A percentile compares a stretch with the other conserved stretches of the same genome.
Evolutionary conservation across 169 alveolate genomes (phyloP).

Genomic region (Eimeria maxima): DNA sequence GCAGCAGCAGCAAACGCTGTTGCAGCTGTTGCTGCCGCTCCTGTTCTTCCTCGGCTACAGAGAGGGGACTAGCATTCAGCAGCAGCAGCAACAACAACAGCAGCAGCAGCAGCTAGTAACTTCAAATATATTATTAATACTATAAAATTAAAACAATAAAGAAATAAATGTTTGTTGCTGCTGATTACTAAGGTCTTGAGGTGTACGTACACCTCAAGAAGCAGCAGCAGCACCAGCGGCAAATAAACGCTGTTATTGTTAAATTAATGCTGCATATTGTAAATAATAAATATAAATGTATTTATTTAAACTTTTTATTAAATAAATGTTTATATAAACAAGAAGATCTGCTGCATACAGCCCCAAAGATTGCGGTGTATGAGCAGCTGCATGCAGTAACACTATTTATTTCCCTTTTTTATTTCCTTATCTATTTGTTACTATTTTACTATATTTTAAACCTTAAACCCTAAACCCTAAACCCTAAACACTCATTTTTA

Average conservation of each 20-base stretch:
- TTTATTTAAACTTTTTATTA: not conserved
- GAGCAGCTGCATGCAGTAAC: not conserved
- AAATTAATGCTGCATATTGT: no score
- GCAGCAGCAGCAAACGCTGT: not conserved
- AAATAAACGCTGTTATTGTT: not conserved
- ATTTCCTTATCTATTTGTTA: not conserved
- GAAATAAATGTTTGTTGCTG: not conserved
- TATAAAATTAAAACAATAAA: not conserved
- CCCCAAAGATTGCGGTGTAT: not conserved
- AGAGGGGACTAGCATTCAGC: not conserved
- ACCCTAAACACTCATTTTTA: no score
- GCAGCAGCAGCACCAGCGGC: no score
- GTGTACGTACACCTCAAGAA: not conserved
- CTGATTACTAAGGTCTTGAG: not conserved
- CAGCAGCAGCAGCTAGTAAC: not conserved
- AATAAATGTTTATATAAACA: no score
- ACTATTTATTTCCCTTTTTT: not conserved
- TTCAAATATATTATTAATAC: not conserved
- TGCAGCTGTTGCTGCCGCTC: no score
- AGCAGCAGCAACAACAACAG: conserved; percentile 23
- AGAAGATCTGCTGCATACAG: not conserved
- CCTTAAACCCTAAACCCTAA: no score
- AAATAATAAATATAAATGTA: not conserved
- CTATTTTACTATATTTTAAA: no score
- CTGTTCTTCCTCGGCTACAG: no score